These are phyloP conservation scores for Monosporozyma aerobia DNA, from an alignment of 805 yeast species.

Conservation along the genomic window DNA sequence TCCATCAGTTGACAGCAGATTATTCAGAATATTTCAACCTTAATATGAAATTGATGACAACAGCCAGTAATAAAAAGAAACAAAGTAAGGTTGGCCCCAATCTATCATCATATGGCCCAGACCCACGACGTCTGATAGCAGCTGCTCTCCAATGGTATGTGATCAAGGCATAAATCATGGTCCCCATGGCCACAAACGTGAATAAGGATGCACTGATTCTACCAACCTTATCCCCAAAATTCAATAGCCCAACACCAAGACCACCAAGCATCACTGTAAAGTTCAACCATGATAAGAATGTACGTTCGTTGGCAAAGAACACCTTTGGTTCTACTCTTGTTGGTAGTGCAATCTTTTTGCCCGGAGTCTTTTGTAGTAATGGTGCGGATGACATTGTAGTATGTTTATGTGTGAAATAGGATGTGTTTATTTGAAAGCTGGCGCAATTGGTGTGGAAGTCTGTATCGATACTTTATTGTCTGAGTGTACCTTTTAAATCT, in stretches of 20 bases:
- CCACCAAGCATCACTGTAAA: constrained; percentile 98
- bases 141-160: constrained; percentile 99
- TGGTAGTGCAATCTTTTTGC: constrained; percentile 93
- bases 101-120: constrained; percentile 99
- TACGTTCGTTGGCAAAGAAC: constrained; percentile 97
- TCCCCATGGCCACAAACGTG: constrained; percentile 94
- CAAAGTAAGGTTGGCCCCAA: constrained; percentile 98
- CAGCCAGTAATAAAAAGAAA: constrained; percentile 85
- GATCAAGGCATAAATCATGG: constrained; percentile 90
- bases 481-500: neutral
- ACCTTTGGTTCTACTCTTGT: constrained; percentile 98
- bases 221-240: constrained; percentile 93
- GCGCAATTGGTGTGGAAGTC: neutral
- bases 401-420: neutral
- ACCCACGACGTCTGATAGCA: constrained; percentile 94
- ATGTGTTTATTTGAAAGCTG: neutral
- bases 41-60: constrained; percentile 81
- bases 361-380: constrained; percentile 61
- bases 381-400: constrained; percentile 55
- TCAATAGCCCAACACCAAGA: constrained; percentile 87
- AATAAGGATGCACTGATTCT: constrained; percentile 88
- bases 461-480: neutral
- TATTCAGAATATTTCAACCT: constrained; percentile 35
- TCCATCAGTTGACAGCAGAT: neutral
- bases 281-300: constrained; percentile 95